Evolutionary conservation across 108 stramenopile species (phyloP).

Genomic region (Cyclostephanos invisitatus): DNA sequence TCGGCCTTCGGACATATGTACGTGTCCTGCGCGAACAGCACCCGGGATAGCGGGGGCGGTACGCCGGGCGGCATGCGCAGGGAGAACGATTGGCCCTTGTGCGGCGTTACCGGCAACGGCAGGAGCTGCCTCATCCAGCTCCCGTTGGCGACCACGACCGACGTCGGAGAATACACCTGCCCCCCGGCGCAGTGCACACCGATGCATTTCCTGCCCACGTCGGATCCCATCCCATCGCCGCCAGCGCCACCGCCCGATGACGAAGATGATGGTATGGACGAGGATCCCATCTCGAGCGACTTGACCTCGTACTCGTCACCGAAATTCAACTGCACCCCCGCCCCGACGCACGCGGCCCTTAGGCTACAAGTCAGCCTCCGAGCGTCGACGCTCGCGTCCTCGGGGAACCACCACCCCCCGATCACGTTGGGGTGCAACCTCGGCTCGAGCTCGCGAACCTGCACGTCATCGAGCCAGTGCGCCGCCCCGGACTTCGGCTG

Average conservation of each 20-base stretch:
- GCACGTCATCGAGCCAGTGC: constrained; percentile 80
- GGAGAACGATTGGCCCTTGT: constrained; percentile 91
- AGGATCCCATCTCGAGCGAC: constrained; percentile 51
- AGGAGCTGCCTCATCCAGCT: constrained; percentile 92
- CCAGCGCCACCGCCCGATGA: not conserved
- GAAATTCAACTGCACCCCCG: constrained; percentile 82
- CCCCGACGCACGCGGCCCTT: constrained; percentile 70
- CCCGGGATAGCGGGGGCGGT: constrained; percentile 70
- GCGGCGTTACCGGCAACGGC: constrained; percentile 88
- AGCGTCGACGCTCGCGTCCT: constrained; percentile 93
- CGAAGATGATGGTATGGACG: not conserved
- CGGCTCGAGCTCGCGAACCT: constrained; percentile 88
- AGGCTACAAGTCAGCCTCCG: constrained; percentile 70
- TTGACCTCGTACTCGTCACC: constrained; percentile 68
- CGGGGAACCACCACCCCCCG: constrained; percentile 97
- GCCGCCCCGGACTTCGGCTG: constrained; percentile 64
- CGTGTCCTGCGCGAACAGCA: constrained; percentile 89
- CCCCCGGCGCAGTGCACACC: constrained; percentile 67
- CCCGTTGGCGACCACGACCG: constrained; percentile 84
- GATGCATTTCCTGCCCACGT: constrained; percentile 37
- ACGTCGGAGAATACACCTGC: constrained; percentile 51
- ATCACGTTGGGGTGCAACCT: constrained; percentile 67
- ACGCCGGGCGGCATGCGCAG: constrained; percentile 70
- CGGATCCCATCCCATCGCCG: not conserved
- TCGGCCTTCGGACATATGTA: constrained; percentile 96